Evolutionary conservation across 805 yeast species (phyloP).

Genomic region (Saccharomycopsis fibuligera): DNA sequence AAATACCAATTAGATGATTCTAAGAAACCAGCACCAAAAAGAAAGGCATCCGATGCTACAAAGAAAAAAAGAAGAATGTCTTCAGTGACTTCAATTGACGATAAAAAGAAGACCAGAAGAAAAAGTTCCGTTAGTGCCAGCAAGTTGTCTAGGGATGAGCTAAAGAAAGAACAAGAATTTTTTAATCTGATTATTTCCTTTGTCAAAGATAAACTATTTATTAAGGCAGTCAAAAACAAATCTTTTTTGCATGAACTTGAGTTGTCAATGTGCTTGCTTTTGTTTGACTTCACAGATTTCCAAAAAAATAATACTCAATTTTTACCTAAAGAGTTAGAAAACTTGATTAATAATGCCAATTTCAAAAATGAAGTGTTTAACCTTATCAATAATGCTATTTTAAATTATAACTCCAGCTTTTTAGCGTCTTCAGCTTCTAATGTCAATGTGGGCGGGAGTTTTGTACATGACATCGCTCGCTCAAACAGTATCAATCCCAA

Average conservation of each 20-base stretch:
- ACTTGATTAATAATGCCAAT: constrained; percentile 62
- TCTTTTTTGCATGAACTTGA: constrained; percentile 68
- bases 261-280: constrained; percentile 73
- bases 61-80: constrained; percentile 17
- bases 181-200: constrained; percentile 49
- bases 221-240: constrained; percentile 51
- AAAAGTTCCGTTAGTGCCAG: constrained; percentile 10
- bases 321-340: constrained; percentile 59
- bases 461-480: neutral
- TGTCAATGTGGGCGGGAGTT: constrained; percentile 7
- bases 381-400: constrained; percentile 18
- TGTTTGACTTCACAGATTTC: constrained; percentile 28
- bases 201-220: constrained; percentile 55
- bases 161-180: constrained; percentile 38
- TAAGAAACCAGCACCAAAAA: neutral
- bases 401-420: constrained; percentile 19
- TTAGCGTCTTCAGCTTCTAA: constrained; percentile 17
- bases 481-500: neutral
- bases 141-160: constrained; percentile 6
- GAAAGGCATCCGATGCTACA: neutral
- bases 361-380: constrained; percentile 28
- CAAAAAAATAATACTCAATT: constrained; percentile 44
- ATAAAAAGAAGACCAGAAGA: constrained; percentile 14
- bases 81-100: constrained; percentile 1
- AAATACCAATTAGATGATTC: constrained; percentile 32